Evolutionary conservation across 768 basidiomycete species (phyloP).

Genomic region (Cyclocybe aegerita): DNA sequence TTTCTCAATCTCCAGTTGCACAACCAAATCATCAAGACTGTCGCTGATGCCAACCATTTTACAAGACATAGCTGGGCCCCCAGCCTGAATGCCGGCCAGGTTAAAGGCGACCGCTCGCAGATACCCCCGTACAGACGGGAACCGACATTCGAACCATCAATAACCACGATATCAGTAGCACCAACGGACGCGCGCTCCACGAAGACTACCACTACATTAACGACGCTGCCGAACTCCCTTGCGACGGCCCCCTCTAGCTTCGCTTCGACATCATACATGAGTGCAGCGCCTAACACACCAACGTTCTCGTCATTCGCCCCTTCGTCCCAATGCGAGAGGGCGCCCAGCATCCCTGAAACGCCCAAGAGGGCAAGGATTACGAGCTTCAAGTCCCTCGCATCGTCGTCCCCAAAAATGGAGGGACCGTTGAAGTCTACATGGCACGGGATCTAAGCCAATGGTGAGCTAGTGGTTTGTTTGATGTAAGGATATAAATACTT

Average conservation of each 20-base stretch:
- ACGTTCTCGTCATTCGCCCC: constrained; percentile 9
- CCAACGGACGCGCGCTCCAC: background rate
- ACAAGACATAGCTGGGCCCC: constrained; percentile 15
- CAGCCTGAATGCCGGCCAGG: background rate
- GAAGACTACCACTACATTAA: background rate
- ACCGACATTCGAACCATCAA: background rate
- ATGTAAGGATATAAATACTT: background rate
- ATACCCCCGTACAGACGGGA: constrained; percentile 2
- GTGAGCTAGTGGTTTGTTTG: background rate
- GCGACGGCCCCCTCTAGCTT: background rate
- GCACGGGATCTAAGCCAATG: constrained; percentile 12
- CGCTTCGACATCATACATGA: background rate
- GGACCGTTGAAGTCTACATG: constrained; percentile 19
- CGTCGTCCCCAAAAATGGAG: background rate
- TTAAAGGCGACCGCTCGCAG: constrained; percentile 4
- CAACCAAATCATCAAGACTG: constrained; percentile 13
- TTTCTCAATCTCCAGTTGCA: constrained; percentile 29
- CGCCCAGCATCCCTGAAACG: constrained; percentile 4
- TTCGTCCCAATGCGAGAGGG: constrained; percentile 7
- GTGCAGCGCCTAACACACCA: constrained; percentile 8
- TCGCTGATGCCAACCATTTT: constrained; percentile 19
- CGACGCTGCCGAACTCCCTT: background rate
- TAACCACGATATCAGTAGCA: background rate
- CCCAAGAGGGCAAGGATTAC: constrained; percentile 9
- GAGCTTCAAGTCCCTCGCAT: constrained; percentile 7